Percentiles rank a stretch among this genome's conserved stretches.
Conservation (phyloP, 345 rosid genomes). For the Populus euphratica region DNA sequence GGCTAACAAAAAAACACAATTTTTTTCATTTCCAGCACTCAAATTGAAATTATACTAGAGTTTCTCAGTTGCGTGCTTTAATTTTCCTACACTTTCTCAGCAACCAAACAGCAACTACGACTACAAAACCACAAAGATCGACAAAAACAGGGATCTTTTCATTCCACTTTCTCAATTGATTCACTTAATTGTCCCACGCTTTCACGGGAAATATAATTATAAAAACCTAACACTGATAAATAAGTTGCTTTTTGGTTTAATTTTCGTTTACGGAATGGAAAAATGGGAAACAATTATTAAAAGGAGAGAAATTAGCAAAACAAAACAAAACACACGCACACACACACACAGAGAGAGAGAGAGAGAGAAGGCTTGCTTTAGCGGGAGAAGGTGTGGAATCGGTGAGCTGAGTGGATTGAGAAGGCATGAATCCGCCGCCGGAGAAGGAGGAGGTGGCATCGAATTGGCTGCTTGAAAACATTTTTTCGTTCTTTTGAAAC, state of each 20-base stretch:
- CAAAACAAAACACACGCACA: neutral
- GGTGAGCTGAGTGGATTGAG: slow-evolving; percentile 54
- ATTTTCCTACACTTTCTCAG: neutral
- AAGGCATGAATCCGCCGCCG: slow-evolving; percentile 68
- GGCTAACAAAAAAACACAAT: too few relatives aligned
- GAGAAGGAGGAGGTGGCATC: slow-evolving; percentile 46
- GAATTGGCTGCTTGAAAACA: slow-evolving; percentile 73
- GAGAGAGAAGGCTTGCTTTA: slow-evolving; percentile 32
- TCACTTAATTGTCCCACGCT: too few relatives aligned
- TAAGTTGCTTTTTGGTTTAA: too few relatives aligned
- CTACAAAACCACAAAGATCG: too few relatives aligned
- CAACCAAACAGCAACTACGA: neutral
- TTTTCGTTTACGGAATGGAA: too few relatives aligned
- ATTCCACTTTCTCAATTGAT: too few relatives aligned
- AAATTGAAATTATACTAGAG: too few relatives aligned
- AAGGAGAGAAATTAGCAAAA: neutral
- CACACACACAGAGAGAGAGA: neutral
- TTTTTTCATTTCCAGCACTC: too few relatives aligned
- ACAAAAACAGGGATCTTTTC: too few relatives aligned
- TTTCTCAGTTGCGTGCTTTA: neutral
- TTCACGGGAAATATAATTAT: too few relatives aligned
- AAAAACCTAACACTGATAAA: too few relatives aligned
- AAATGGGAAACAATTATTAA: too few relatives aligned
- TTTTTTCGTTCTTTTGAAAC: slow-evolving; percentile 17
- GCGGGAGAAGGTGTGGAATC: slow-evolving; percentile 52